Base-by-base conservation (phyloP, 805 yeast species). In the Saccharomycopsis oosterbeekiorum region DNA sequence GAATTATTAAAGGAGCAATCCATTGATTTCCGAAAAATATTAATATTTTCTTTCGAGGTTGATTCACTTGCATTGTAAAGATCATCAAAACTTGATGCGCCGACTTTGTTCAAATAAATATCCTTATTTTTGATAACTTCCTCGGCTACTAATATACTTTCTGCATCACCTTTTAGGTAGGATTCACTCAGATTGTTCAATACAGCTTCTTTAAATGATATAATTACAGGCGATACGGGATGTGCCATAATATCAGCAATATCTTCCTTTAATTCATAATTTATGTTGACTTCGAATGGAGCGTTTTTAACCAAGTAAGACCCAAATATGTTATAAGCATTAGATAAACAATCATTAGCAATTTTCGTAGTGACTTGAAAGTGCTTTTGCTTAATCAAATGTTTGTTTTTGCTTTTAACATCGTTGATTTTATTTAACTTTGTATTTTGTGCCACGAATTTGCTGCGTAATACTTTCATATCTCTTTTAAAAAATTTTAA, bases 221-320 rank as follows among this genome's bases (percentile, higher is more conserved):
- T 24, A 26, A 58, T 55, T 47, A 71, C 57, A 19, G 78, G 76
- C 0, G 79, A 75, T 3, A 69, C 65, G 1, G 80, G 74, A 62
- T 74, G 73, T 6, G 76, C 60, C 68, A 80, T 74, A 0, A 78
- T 70, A 4, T 65, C 63, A 0, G 79, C 71, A 26, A 84, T 78
- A 43, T 75, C 69, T 42, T 74, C 77, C 63, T 84, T 74, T 47
- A 84, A 68, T 10, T 64, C 67, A 67, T 81, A 84, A 64, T 85
- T 86, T 57, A 90, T 82, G 67, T 90, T 90, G 40, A 90, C 73
- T 61, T 84, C 85, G 65, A 78, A 82, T 0, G 92, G 86, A 0
- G 96, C 81, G 17, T 86, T 87, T 19, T 77, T 71, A 15, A 86
- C 78, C 57, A 90, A 75, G 70, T 82, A 89, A 0, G 87, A 78